phyloP scores from a whole-genome alignment of 106 monocot species.

The Allium cepa region DNA sequence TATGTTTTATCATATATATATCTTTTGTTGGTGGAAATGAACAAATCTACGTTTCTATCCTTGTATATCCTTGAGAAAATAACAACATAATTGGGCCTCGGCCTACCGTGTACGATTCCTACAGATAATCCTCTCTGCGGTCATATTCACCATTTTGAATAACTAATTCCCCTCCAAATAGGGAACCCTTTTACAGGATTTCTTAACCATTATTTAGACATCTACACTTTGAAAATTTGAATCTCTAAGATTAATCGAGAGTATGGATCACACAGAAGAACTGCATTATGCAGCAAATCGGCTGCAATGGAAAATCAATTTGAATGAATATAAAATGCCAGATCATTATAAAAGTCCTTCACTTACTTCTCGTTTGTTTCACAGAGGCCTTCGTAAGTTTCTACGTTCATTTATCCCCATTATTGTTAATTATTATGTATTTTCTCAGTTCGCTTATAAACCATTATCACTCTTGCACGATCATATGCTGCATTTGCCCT shows the following conservation, averaged over 20 bases:
- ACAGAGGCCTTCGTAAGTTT: constrained; percentile 7
- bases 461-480: background rate
- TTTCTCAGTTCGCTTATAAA: background rate
- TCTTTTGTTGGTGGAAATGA: too few relatives aligned
- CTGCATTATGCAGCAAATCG: background rate
- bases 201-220: background rate
- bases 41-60: too few relatives aligned
- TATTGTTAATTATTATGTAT: background rate
- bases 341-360: constrained; percentile 28
- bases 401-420: too few relatives aligned
- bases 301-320: constrained; percentile 23
- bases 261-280: background rate
- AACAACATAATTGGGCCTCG: background rate
- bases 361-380: constrained; percentile 30
- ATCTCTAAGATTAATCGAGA: background rate
- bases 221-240: background rate
- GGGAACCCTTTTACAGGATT: background rate
- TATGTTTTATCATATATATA: too few relatives aligned
- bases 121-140: background rate
- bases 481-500: background rate
- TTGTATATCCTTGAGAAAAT: background rate
- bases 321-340: constrained; percentile 36
- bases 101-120: background rate
- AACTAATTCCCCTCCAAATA: background rate
- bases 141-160: background rate